Conservation (phyloP, 1,284 basidiomycete species). For the Rhodotorula mucilaginosa region DNA sequence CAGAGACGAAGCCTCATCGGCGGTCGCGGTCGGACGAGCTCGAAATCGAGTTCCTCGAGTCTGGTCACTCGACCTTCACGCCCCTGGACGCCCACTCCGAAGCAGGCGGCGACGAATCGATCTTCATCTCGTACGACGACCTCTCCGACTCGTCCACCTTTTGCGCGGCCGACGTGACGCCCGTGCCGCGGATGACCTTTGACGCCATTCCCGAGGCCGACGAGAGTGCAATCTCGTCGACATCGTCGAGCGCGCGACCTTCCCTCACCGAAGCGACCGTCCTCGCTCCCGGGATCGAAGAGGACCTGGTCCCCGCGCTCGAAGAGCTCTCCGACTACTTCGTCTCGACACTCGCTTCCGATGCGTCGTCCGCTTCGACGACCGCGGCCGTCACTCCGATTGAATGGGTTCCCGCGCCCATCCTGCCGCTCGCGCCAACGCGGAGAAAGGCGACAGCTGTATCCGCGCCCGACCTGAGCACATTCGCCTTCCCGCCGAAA, state of each 20-base stretch:
- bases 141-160: slow-evolving; percentile 2
- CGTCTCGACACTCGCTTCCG: not conserved
- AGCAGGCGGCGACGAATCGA: not conserved
- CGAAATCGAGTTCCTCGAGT: slow-evolving; percentile 35
- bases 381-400: not conserved
- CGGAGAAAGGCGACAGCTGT: not conserved
- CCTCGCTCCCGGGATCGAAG: slow-evolving; percentile 3
- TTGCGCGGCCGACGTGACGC: slow-evolving; percentile 1
- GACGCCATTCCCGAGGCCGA: not conserved
- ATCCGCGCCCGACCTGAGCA: not conserved
- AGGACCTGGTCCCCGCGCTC: slow-evolving; percentile 25
- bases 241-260: not conserved
- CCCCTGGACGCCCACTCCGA: slow-evolving; percentile 9
- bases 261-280: not conserved
- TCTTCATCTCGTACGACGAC: slow-evolving; percentile 19
- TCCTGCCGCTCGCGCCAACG: not conserved
- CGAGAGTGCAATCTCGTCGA: not conserved
- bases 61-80: slow-evolving; percentile 29
- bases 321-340: slow-evolving; percentile 39
- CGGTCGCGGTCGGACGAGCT: slow-evolving; percentile 18
- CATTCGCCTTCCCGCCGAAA: slow-evolving; percentile 1
- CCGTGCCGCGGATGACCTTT: not conserved
- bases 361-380: not conserved
- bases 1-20: not conserved
- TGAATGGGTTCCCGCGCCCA: not conserved